phyloP scores from a whole-genome alignment of 768 basidiomycete species.

The Phallus indusiatus region DNA sequence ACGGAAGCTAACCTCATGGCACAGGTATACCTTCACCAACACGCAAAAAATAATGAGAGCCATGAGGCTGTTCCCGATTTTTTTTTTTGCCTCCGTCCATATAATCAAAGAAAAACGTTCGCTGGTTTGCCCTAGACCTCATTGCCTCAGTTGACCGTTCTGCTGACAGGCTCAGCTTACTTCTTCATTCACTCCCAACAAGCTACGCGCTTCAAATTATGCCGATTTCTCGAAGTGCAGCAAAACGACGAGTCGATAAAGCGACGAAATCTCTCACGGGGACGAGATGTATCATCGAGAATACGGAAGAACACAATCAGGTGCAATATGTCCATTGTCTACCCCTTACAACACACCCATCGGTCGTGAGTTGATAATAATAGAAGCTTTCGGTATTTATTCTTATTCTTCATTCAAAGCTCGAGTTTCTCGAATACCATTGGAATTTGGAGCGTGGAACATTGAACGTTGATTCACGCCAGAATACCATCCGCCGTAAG shows the following conservation, averaged over 20 bases:
- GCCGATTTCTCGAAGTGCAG: neutral
- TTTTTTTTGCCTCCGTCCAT: neutral
- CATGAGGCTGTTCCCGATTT: neutral
- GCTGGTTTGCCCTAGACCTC: neutral
- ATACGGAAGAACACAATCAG: neutral
- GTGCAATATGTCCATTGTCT: neutral
- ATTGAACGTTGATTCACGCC: neutral
- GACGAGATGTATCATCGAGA: neutral
- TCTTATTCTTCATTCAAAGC: neutral
- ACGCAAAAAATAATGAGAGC: no score
- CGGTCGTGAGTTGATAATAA: neutral
- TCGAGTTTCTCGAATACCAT: neutral
- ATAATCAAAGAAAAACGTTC: neutral
- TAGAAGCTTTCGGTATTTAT: neutral
- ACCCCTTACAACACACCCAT: neutral
- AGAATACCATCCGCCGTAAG: neutral
- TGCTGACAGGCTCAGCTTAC: neutral
- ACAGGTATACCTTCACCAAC: neutral
- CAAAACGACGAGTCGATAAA: neutral
- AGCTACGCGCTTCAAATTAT: neutral
- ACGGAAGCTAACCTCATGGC: neutral
- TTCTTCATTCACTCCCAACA: neutral
- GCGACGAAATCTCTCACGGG: neutral
- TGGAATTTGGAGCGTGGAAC: neutral
- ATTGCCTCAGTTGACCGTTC: neutral